Evolutionary conservation across 202 grass and related monocot species (phyloP), one percentile per base, ranked within the genome.

Genomic region (Dendrocalamus latiflorus): DNA sequence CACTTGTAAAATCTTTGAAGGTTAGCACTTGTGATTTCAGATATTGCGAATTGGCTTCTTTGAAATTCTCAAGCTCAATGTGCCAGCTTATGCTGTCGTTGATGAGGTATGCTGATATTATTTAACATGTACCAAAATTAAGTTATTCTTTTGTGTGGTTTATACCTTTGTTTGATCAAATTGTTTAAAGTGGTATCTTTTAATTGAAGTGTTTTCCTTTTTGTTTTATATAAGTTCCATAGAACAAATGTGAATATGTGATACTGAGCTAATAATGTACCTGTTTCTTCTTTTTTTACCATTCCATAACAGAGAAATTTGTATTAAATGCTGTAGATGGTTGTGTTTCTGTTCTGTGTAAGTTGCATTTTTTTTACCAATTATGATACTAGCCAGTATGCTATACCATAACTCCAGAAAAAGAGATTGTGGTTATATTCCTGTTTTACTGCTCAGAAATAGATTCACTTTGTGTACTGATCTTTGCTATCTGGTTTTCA

Each of bases 71-170:
- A 94, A 98, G 81, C 86, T 98, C 74, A 72, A 82, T 12, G 91
- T 94, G 81, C 92, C 92, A 57, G 89, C 79, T 87, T 98, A 98
- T 91, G 95, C 92, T 80, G 90, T 91, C 8, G 88, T 98, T 74
- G 80, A 98, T 72, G 95, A 98, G 92, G 95, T 98, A 85, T n/a
- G 22, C 22, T 83, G 26, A 54, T 62, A 82, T 48, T 74, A 69
- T 54, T 51, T 77, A 30, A 10, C 37, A 43, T 70, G 36, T 28
- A 15, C 38, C 17, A 0, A 56, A 36, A 66, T 71, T 81, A 72
- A 26, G 38, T 67, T 81, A 58, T 5, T 57, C 51, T 15, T 86
- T 86, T n/a, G 17, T 57, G 12, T 74, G 28, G 26, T 47, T 56
- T 75, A 6, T 60, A 57, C 64, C 24, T 9, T 51, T 83, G 9